Conservation (phyloP, 2,329 filamentous ascomycete genomes). For the Parafenestella ontariensis region DNA sequence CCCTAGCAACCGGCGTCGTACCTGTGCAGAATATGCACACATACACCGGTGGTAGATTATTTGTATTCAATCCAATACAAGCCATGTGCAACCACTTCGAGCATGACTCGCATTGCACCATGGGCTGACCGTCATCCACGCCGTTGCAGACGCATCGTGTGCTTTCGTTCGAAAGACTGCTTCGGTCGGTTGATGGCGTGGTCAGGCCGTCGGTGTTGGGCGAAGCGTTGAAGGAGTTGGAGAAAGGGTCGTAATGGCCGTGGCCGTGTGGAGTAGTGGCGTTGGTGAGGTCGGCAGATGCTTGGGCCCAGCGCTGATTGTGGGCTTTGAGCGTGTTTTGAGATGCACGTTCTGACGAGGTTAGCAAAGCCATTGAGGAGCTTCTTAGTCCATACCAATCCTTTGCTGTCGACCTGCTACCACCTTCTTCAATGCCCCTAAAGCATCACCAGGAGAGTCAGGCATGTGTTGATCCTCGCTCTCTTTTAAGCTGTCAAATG, state of each 20-base stretch:
- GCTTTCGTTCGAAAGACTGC: conserved; percentile 57
- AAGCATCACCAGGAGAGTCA: conserved; percentile 48
- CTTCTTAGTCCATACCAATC: conserved; percentile 34
- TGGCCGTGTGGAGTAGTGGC: conserved; percentile 23
- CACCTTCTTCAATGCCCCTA: conserved; percentile 51
- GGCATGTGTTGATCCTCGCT: conserved; percentile 33
- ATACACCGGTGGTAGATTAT: conserved; percentile 53
- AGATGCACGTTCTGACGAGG: conserved; percentile 34
- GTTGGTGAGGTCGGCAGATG: conserved; percentile 47
- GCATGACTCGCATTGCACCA: conserved; percentile 70
- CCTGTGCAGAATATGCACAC: conserved; percentile 52
- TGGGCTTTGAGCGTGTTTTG: conserved; percentile 51
- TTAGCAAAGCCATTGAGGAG: conserved; percentile 20
- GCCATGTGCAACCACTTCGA: conserved; percentile 67
- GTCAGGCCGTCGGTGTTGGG: conserved; percentile 57
- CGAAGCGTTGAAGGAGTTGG: conserved; percentile 47
- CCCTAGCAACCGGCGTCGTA: conserved; percentile 15
- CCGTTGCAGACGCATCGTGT: conserved; percentile 67
- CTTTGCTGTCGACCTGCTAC: conserved; percentile 47
- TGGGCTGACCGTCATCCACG: conserved; percentile 60
- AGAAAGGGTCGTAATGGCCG: conserved; percentile 44
- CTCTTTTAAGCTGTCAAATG: conserved; percentile 26
- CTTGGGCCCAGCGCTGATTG: conserved; percentile 55
- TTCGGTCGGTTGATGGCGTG: conserved; percentile 62
- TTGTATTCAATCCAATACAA: conserved; percentile 62